These are phyloP conservation scores for Nemania sp. DNA, from an alignment of 2,329 filamentous ascomycete genomes.

Conservation along the genomic window DNA sequence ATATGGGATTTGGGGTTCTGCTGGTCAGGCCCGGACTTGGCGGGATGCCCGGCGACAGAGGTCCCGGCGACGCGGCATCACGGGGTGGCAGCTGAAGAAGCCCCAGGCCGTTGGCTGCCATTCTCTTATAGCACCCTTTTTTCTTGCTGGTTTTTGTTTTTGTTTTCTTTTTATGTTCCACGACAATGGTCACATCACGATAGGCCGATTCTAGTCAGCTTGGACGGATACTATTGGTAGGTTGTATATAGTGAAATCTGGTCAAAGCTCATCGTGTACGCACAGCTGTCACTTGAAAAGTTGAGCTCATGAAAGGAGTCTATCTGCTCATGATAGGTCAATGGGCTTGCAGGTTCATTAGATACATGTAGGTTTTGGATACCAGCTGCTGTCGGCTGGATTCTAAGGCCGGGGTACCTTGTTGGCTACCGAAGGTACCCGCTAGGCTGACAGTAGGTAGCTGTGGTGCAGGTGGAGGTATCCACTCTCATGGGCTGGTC, in stretches of 20 bases:
- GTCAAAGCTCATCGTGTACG: too few species aligned
- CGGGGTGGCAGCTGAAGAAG: conserved; percentile 34
- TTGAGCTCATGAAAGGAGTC: too few species aligned
- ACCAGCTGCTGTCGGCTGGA: neutral
- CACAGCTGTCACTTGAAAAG: too few species aligned
- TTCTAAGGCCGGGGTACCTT: too few species aligned
- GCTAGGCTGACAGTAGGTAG: too few species aligned
- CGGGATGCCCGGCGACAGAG: conserved; percentile 40
- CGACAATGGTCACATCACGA: too few species aligned
- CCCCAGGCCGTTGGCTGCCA: conserved; percentile 37
- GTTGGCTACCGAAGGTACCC: too few species aligned
- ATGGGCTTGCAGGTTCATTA: neutral
- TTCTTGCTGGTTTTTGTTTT: neutral
- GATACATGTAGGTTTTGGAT: neutral
- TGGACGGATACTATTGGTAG: too few species aligned
- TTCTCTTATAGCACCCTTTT: conserved; percentile 11
- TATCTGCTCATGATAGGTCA: neutral
- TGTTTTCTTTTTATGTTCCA: neutral
- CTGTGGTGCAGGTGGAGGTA: too few species aligned
- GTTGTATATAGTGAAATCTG: too few species aligned
- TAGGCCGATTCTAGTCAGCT: too few species aligned
- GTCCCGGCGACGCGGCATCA: conserved; percentile 34
- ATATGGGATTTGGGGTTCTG: conserved; percentile 66
- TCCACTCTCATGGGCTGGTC: neutral
- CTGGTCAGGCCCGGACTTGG: conserved; percentile 38